Evolutionary conservation across 352 stramenopile genomes (phyloP), one percentile per base, ranked within the genome.

Genomic region (Pythium volutum): DNA sequence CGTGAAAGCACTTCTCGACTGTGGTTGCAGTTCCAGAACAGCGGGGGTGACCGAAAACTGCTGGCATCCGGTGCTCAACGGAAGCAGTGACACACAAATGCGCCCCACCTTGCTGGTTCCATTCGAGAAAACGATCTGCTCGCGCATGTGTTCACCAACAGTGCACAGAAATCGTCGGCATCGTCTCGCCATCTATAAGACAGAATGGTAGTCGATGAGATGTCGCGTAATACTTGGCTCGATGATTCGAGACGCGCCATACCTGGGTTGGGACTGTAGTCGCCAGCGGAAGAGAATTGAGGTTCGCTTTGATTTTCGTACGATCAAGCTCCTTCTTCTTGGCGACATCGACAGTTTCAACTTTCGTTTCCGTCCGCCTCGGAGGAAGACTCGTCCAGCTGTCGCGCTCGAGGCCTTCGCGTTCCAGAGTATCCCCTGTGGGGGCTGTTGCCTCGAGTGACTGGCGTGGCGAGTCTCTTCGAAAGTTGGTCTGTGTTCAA

Each of bases 61-160:
- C 42, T 95, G 85, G 33, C 86, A 95, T 2, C 86, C 86, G 22
- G 74, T 84, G 55, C 84, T 95, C 4, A 95, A 70, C n/a, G 86
- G 86, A 27, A 95, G 60, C 2, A 93, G 69, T 0, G 84, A 90
- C 1, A 89, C 79, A 53, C 82, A 93, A 38, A 95, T 87, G 50
- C 84, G 70, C 1, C 73, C 81, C 33, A 88, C 61, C 8, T 60
- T 70, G 36, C 79, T 70, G 18, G 70, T 82, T 42, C 75, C 76
- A 57, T 93, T 93, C 12, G 80, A 87, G 34, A 93, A 90, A 27
- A 90, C 67, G 26, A 93, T 83, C 48, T 85, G 66, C 61, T 93
- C 80, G 10, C 67, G 86, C 77, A 91, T 89, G 0, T 73, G 66
- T 26, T 93, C 81, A 2, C 84, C 84, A 34, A 89, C 70, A 10